phyloP scores from a whole-genome alignment of 2,329 filamentous ascomycete species.

The Ramularia endophylla region DNA sequence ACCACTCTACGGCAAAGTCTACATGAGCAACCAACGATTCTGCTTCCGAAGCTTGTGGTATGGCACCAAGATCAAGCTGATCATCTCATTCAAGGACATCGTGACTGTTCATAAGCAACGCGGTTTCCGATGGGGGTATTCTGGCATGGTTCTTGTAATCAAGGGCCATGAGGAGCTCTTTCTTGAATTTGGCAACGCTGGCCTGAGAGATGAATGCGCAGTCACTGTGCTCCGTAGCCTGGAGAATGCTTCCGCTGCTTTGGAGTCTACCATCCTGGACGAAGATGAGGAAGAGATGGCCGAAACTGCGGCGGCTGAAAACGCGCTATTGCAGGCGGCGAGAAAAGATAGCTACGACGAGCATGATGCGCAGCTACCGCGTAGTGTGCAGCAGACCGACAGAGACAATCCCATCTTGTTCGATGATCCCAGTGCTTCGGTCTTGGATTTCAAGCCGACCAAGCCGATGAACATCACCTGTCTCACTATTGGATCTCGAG shows the following conservation, averaged over 20 bases:
- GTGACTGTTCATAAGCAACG: conserved; percentile 94
- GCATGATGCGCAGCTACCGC: conserved; percentile 33
- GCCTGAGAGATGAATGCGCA: conserved; percentile 80
- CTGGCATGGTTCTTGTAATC: conserved; percentile 87
- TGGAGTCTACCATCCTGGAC: conserved; percentile 62
- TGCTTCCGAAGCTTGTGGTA: conserved; percentile 91
- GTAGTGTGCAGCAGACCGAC: conserved; percentile 20
- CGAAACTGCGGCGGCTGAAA: conserved; percentile 71
- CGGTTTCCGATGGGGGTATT: conserved; percentile 86
- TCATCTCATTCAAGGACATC: conserved; percentile 83
- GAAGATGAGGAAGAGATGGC: conserved; percentile 65
- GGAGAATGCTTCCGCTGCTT: conserved; percentile 60
- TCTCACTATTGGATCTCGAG: conserved; percentile 89
- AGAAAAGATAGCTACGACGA: conserved; percentile 45
- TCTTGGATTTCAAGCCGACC: conserved; percentile 83
- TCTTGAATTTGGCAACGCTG: conserved; percentile 79
- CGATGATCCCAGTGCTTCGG: conserved; percentile 80
- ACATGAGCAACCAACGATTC: conserved; percentile 79
- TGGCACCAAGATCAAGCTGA: conserved; percentile 84
- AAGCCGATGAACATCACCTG: conserved; percentile 80
- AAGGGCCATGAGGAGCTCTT: conserved; percentile 92
- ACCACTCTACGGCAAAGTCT: conserved; percentile 93
- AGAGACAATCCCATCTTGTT: conserved; percentile 69
- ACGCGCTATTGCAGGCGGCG: conserved; percentile 70
- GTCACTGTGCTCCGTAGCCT: conserved; percentile 73